Conservation (phyloP, 2,329 filamentous ascomycete genomes). For the Xylariaceae sp. region DNA sequence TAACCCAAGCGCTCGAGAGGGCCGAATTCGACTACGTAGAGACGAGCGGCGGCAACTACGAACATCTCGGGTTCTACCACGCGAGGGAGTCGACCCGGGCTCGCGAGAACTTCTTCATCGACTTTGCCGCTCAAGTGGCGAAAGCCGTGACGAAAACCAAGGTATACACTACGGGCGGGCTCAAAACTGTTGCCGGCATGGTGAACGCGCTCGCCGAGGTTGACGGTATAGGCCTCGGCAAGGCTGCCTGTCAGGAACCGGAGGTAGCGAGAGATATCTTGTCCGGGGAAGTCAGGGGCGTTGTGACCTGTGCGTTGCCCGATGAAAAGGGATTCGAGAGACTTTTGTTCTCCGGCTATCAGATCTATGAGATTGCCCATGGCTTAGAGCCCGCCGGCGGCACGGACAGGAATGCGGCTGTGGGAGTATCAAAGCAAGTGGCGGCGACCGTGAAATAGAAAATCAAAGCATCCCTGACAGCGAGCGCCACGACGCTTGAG, state of each 20-base stretch:
- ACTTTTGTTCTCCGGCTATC: constrained; percentile 40
- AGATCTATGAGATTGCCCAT: constrained; percentile 39
- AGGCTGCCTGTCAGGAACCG: constrained; percentile 47
- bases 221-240: constrained; percentile 52
- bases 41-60: constrained; percentile 53
- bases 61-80: constrained; percentile 46
- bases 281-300: constrained; percentile 41
- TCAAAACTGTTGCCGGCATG: constrained; percentile 49
- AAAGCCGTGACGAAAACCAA: constrained; percentile 43
- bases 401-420: too few species aligned
- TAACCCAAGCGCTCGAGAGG: constrained; percentile 44
- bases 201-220: constrained; percentile 46
- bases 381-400: too few species aligned
- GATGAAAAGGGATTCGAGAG: constrained; percentile 43
- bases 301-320: constrained; percentile 42
- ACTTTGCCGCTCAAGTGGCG: constrained; percentile 48
- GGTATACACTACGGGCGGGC: constrained; percentile 50
- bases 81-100: constrained; percentile 49
- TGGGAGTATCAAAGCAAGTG: too few species aligned
- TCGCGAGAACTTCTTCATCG: constrained; percentile 53
- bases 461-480: too few species aligned
- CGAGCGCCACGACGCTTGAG: too few species aligned
- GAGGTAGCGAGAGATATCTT: constrained; percentile 41
- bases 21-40: constrained; percentile 53
- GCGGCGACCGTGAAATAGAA: too few species aligned